Evolutionary conservation across 2,329 filamentous ascomycete genomes (phyloP).

Genomic region (Fusarium coffeatum): DNA sequence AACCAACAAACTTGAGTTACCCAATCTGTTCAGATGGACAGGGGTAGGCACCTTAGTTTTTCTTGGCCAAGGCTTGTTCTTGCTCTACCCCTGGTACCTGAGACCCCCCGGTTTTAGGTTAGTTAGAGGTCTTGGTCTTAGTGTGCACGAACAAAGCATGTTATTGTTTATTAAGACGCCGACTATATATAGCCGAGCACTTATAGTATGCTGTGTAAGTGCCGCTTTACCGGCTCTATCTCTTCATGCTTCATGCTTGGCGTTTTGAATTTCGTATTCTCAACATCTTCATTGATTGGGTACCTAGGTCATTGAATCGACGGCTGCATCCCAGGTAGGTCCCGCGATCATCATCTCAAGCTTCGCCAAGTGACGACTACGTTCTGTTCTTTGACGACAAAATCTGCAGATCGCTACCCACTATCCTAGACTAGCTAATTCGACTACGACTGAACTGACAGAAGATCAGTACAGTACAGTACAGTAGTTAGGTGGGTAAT

Average conservation of each 20-base stretch:
- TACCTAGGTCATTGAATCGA: background rate
- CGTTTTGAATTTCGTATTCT: background rate
- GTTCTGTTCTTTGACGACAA: background rate
- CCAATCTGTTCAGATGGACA: background rate
- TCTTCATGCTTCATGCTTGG: background rate
- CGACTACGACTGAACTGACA: slow-evolving; percentile 5
- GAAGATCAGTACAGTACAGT: slow-evolving; percentile 13
- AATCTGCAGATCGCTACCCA: slow-evolving; percentile 20
- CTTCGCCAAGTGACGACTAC: slow-evolving; percentile 1
- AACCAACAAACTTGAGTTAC: background rate
- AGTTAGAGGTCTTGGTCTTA: slow-evolving; percentile 14
- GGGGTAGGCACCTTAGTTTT: slow-evolving; percentile 14
- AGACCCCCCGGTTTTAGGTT: slow-evolving; percentile 21
- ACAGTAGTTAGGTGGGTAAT: slow-evolving; percentile 2
- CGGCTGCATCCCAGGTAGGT: background rate
- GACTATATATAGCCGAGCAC: background rate
- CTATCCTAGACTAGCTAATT: slow-evolving; percentile 1
- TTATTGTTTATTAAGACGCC: background rate
- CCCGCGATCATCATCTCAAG: slow-evolving; percentile 1
- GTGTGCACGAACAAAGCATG: background rate
- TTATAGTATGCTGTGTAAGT: background rate
- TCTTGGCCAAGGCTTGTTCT: slow-evolving; percentile 33
- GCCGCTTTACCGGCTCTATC: background rate
- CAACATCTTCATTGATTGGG: background rate
- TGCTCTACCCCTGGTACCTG: slow-evolving; percentile 4